These are phyloP conservation scores for Claviceps maximensis DNA, from an alignment of 2,329 filamentous ascomycete genomes.

Conservation along the genomic window DNA sequence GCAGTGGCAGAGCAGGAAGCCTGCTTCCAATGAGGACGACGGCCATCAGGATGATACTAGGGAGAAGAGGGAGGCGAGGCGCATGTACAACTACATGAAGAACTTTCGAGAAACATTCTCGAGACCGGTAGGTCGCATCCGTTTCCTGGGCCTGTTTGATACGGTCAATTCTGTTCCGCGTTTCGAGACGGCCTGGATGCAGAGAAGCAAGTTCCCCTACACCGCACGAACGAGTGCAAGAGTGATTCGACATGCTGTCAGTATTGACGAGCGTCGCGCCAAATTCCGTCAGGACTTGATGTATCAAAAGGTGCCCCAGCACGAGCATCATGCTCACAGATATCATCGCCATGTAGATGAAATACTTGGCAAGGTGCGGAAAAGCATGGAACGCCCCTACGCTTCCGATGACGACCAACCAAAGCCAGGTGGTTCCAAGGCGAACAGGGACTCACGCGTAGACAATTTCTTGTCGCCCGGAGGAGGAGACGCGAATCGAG, in stretches of 20 bases:
- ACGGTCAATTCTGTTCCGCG: constrained; percentile 69
- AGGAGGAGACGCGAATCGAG: constrained; percentile 4
- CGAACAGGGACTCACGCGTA: background rate
- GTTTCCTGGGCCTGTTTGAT: constrained; percentile 69
- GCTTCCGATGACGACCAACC: background rate
- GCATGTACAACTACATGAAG: constrained; percentile 63
- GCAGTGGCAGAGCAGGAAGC: constrained; percentile 54
- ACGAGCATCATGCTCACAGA: constrained; percentile 10
- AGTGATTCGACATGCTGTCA: constrained; percentile 56
- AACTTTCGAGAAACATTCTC: constrained; percentile 73
- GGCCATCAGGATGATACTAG: constrained; percentile 17
- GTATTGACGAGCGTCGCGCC: constrained; percentile 56
- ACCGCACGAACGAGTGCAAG: constrained; percentile 43
- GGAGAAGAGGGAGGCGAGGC: constrained; percentile 22
- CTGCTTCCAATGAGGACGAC: constrained; percentile 22
- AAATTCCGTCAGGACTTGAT: constrained; percentile 62
- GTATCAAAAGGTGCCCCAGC: constrained; percentile 29
- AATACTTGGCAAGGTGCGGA: constrained; percentile 9
- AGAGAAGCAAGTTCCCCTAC: constrained; percentile 64
- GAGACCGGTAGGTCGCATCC: constrained; percentile 58
- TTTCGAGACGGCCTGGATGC: constrained; percentile 68
- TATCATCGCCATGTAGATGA: constrained; percentile 12
- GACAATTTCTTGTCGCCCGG: constrained; percentile 9
- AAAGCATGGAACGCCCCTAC: constrained; percentile 7
- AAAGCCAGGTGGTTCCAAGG: background rate